phyloP scores from a whole-genome alignment of 768 basidiomycete genomes.

The Termitomyces sp. region DNA sequence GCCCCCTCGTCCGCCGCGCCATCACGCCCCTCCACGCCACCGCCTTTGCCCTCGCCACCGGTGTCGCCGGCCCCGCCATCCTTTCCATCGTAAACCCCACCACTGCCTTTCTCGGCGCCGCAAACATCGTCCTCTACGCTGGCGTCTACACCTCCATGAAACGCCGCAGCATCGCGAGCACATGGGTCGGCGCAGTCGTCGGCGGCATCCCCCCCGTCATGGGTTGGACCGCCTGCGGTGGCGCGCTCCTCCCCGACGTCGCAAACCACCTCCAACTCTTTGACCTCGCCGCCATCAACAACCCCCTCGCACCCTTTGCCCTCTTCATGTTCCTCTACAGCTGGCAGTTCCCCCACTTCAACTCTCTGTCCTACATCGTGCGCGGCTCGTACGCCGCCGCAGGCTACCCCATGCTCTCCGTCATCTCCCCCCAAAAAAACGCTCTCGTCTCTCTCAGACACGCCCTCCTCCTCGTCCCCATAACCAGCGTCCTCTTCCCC shows the following conservation, averaged over 20 bases:
- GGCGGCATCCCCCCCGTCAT: conserved; percentile 92
- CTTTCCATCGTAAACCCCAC: conserved; percentile 85
- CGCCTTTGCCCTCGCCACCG: conserved; percentile 71
- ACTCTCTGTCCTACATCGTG: conserved; percentile 82
- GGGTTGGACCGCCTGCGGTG: conserved; percentile 97
- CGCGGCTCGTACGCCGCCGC: conserved; percentile 88
- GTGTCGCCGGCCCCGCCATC: conserved; percentile 70
- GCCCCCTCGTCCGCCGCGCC: conserved; percentile 83
- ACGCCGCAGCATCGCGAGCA: conserved; percentile 74
- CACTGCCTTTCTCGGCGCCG: conserved; percentile 76
- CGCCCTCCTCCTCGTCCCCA: conserved; percentile 65
- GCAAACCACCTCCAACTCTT: conserved; percentile 54
- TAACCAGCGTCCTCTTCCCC: conserved; percentile 78
- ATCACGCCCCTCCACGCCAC: conserved; percentile 82
- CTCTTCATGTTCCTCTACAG: conserved; percentile 85
- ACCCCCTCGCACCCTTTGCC: conserved; percentile 74
- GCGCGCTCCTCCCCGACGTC: conserved; percentile 60
- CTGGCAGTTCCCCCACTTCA: conserved; percentile 99
- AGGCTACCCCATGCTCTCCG: conserved; percentile 90
- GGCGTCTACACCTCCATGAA: conserved; percentile 93
- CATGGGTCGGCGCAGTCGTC: conserved; percentile 92
- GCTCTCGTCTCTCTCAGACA: conserved; percentile 84
- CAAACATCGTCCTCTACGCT: conserved; percentile 87
- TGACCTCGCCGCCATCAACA: conserved; percentile 58
- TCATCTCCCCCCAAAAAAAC: conserved; percentile 73